A percentile compares a stretch with the other conserved stretches of the same genome.
Evolutionary conservation across 192 early-diverging fungal species (phyloP).

Genomic region (Backusella luteola): DNA sequence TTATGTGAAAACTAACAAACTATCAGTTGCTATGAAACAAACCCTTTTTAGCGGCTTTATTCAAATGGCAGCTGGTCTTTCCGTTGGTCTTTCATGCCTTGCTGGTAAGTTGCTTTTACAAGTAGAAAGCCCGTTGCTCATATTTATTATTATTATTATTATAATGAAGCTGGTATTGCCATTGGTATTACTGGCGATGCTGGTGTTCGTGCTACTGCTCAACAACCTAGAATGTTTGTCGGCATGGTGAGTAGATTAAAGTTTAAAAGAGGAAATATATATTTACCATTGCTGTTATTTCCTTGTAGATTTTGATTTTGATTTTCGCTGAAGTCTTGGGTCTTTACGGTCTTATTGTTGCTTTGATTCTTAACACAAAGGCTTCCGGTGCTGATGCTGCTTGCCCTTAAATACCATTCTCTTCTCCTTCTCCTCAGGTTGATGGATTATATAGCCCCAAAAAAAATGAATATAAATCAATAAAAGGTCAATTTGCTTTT

Average conservation of each 20-base stretch:
- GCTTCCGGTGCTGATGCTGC: slow-evolving; percentile 34
- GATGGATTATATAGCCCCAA: neutral
- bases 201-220: slow-evolving; percentile 87
- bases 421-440: neutral
- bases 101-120: slow-evolving; percentile 38
- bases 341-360: slow-evolving; percentile 96
- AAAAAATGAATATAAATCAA: neutral
- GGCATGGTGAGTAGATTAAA: slow-evolving; percentile 62
- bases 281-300: slow-evolving; percentile 28
- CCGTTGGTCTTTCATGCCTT: slow-evolving; percentile 87
- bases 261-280: neutral
- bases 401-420: slow-evolving; percentile 3
- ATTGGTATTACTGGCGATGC: slow-evolving; percentile 97
- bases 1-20: neutral
- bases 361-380: slow-evolving; percentile 97
- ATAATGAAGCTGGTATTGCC: slow-evolving; percentile 77
- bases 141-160: neutral
- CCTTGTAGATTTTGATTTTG: slow-evolving; percentile 75
- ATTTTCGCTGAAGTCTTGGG: slow-evolving; percentile 99
- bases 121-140: neutral
- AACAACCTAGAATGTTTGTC: slow-evolving; percentile 90
- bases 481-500: neutral
- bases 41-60: slow-evolving; percentile 78
- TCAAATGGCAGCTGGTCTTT: slow-evolving; percentile 90
- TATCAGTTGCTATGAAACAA: slow-evolving; percentile 37